Conservation (phyloP, 2,329 filamentous ascomycete genomes). For the Lachnellula arida region DNA sequence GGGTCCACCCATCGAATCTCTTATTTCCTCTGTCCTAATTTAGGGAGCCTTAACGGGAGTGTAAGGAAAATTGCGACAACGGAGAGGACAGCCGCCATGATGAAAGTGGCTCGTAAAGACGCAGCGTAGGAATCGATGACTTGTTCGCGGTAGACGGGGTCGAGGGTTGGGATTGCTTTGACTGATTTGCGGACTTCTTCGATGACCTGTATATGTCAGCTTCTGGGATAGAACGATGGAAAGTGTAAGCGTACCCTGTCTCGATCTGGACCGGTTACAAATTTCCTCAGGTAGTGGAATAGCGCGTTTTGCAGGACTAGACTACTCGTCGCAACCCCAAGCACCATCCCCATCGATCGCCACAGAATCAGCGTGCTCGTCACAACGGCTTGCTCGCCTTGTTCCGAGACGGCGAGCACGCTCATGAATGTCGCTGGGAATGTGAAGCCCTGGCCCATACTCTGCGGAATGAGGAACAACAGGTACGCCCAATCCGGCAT, state of each 20-base stretch:
- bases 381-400: slow-evolving; percentile 61
- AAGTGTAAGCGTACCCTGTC: slow-evolving; percentile 32
- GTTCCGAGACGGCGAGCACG: slow-evolving; percentile 54
- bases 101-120: slow-evolving; percentile 42
- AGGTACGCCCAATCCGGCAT: slow-evolving; percentile 52
- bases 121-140: slow-evolving; percentile 52
- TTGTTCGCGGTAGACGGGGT: slow-evolving; percentile 44
- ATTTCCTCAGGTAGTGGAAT: slow-evolving; percentile 50
- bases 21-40: slow-evolving; percentile 42
- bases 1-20: background rate
- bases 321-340: slow-evolving; percentile 68
- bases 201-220: slow-evolving; percentile 38
- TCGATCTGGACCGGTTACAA: slow-evolving; percentile 57
- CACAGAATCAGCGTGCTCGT: slow-evolving; percentile 68
- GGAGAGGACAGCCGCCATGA: slow-evolving; percentile 42
- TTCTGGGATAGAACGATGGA: background rate
- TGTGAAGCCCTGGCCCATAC: slow-evolving; percentile 57
- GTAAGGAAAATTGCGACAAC: slow-evolving; percentile 45
- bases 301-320: slow-evolving; percentile 70
- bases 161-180: slow-evolving; percentile 45
- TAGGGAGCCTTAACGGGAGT: slow-evolving; percentile 49
- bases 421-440: slow-evolving; percentile 62
- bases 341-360: slow-evolving; percentile 65
- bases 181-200: slow-evolving; percentile 49
- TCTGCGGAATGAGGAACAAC: slow-evolving; percentile 50